Conservation (phyloP, 78 protist species). For the Dictyostelium purpureum region DNA sequence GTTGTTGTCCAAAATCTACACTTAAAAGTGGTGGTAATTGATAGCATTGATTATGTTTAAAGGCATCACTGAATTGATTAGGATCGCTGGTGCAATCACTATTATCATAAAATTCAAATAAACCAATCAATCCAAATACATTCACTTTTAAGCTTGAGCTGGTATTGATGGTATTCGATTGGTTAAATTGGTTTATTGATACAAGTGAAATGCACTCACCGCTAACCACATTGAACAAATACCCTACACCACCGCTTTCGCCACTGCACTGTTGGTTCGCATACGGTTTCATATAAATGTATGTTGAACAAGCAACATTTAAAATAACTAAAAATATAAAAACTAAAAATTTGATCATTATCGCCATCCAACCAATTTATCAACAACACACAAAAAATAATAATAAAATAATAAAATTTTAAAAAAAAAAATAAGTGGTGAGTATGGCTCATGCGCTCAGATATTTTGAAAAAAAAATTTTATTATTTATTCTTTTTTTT, state of each 20-base stretch:
- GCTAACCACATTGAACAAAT: background rate
- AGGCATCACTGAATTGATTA: background rate
- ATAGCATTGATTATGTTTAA: constrained; percentile 6
- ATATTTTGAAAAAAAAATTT: too few relatives aligned
- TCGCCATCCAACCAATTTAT: too few relatives aligned
- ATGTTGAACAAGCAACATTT: background rate
- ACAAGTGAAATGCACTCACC: background rate
- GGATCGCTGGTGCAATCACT: background rate
- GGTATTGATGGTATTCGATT: too few relatives aligned
- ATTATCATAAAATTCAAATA: background rate
- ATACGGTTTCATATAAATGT: constrained; percentile 13
- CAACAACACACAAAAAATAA: too few relatives aligned
- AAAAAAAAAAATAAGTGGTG: too few relatives aligned
- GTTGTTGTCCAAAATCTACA: background rate
- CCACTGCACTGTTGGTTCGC: background rate
- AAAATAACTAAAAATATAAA: background rate
- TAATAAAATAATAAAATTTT: too few relatives aligned
- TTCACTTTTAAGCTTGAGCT: background rate
- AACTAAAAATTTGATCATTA: too few relatives aligned
- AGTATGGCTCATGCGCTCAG: too few relatives aligned
- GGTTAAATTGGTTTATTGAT: background rate
- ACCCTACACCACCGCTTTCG: background rate
- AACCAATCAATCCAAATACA: background rate
- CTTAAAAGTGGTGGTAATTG: background rate
- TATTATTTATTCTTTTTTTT: too few relatives aligned